phyloP scores from a whole-genome alignment of 306 rosid species.

The Glycine latifolia region DNA sequence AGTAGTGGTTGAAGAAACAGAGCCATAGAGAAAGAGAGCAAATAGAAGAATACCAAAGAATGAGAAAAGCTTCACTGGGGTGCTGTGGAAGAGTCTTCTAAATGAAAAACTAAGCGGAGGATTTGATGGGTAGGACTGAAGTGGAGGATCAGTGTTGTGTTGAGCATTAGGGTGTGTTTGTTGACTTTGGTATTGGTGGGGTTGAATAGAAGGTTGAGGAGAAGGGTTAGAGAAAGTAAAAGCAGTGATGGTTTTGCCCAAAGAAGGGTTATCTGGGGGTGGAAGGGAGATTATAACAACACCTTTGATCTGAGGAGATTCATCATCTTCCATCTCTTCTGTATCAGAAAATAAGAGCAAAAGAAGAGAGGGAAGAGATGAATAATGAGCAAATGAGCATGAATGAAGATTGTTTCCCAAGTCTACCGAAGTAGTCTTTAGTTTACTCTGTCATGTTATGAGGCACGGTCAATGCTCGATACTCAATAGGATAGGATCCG shows the following conservation, averaged over 20 bases:
- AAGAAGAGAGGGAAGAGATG: background rate
- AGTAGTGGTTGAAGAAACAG: constrained; percentile 52
- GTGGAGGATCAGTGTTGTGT: constrained; percentile 34
- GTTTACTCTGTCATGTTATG: background rate
- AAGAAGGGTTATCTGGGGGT: constrained; percentile 76
- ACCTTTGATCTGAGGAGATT: constrained; percentile 56
- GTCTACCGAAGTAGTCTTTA: background rate
- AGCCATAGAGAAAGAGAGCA: constrained; percentile 61
- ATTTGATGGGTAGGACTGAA: constrained; percentile 47
- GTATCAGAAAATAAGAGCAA: background rate
- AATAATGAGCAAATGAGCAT: too few relatives aligned
- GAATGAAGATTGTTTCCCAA: background rate
- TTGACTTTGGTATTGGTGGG: constrained; percentile 19
- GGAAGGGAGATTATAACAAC: constrained; percentile 84
- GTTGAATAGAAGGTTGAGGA: constrained; percentile 44
- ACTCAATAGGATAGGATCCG: too few relatives aligned
- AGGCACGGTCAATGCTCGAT: background rate
- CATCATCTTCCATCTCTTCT: constrained; percentile 63
- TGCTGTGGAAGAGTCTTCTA: constrained; percentile 42
- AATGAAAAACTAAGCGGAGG: constrained; percentile 45
- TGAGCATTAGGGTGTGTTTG: background rate
- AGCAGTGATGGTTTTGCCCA: constrained; percentile 89
- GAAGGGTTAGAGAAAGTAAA: constrained; percentile 58
- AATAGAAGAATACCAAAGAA: constrained; percentile 62
- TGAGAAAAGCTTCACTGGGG: constrained; percentile 54